Evolutionary conservation across 495 filamentous ascomycete genomes (phyloP), one percentile per base, ranked within the genome.

Genomic region (Penicillium silybi): DNA sequence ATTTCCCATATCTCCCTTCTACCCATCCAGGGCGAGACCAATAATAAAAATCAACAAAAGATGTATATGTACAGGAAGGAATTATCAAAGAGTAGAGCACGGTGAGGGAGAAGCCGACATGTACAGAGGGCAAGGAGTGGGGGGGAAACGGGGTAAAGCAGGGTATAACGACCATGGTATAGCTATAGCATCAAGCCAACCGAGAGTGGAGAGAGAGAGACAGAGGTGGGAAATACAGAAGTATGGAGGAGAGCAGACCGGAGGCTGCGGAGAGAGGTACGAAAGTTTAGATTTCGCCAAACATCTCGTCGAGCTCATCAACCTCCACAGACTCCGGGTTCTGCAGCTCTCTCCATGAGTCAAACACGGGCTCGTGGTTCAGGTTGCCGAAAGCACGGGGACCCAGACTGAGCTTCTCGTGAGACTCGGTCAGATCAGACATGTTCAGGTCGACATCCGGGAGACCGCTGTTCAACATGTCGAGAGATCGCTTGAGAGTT

Each of bases 241-340:
- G 27, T 10, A 41, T 37, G 39, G 11, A 46, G 23, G 39, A 22
- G 29, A 40, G 39, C 25, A 47, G 27, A 34, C 15, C 46, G 11
- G 11, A 34, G 27, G 35, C 32, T 32, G 25, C 3, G 23, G 18
- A 23, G 29, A 47, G 45, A 35, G 20, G 20, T 49, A 16, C 29
- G 49, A 6, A 34, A 22, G 48, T 55, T 70, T 62, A 77, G 58
- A 77, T 70, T 56, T 75, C 74, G 45, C 66, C 74, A 66, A 98
- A 81, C 73, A 97, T 79, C 50, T 90, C 85, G 64, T 98, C 93
- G 2, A 98, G 80, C 76, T 98, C 93, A 41, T 95, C 88, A 29
- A 98, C 78, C 69, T 90, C 89, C 44, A 98, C 83, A 46, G 82
- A 89, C 70, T 97, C 93, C 0, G 90, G 91, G 67, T 85, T 92